Conservation (phyloP, 2,329 filamentous ascomycete genomes). For the Periconia sp. region DNA sequence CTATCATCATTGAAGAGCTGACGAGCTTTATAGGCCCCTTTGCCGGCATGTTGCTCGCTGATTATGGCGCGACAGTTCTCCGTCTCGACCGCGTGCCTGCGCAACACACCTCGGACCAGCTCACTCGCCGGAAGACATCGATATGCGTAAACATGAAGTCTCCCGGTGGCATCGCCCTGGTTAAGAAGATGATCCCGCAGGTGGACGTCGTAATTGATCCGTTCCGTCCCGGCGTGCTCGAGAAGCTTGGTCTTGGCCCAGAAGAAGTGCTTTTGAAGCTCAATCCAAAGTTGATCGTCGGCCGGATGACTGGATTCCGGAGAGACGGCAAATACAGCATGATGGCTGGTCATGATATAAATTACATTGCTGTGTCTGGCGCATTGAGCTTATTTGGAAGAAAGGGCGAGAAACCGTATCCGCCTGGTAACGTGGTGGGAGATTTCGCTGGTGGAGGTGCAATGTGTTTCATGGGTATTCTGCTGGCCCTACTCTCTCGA, state of each 20-base stretch:
- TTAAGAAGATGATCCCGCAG: conserved; percentile 67
- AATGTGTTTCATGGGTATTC: conserved; percentile 78
- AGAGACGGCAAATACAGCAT: conserved; percentile 81
- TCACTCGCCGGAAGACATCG: conserved; percentile 81
- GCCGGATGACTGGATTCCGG: conserved; percentile 87
- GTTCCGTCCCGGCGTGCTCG: conserved; percentile 88
- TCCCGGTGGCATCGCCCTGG: conserved; percentile 65
- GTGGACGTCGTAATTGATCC: conserved; percentile 90
- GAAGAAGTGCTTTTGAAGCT: conserved; percentile 64
- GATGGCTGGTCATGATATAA: conserved; percentile 97
- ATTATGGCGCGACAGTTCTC: conserved; percentile 84
- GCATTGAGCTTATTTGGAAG: conserved; percentile 78
- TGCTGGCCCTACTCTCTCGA: conserved; percentile 77
- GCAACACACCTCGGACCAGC: conserved; percentile 69
- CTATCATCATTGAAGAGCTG: background rate
- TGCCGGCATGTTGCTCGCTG: conserved; percentile 81
- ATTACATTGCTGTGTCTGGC: conserved; percentile 90
- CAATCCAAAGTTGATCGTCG: conserved; percentile 81
- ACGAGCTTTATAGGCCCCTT: conserved; percentile 72
- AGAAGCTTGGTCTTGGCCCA: conserved; percentile 80
- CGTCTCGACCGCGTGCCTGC: conserved; percentile 74
- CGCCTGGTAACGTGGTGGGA: conserved; percentile 83
- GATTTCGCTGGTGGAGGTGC: conserved; percentile 93
- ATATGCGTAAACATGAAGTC: conserved; percentile 81
- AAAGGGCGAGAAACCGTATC: conserved; percentile 70